phyloP scores from a whole-genome alignment of 495 filamentous ascomycete species.

The Aspergillus kassunensis region DNA sequence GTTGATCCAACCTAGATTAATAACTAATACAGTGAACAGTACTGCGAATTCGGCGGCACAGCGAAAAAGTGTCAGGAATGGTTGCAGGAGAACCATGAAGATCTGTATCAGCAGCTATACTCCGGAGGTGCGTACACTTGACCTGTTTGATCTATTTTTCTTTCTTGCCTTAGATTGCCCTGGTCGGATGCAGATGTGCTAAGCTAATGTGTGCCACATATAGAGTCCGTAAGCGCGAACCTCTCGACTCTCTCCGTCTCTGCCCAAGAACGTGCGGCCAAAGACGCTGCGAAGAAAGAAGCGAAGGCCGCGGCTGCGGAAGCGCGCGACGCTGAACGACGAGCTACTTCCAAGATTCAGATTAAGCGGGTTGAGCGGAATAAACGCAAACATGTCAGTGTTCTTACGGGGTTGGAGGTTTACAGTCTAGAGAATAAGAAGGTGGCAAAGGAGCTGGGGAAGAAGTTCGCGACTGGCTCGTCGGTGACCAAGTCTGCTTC shows the following conservation, averaged over 20 bases:
- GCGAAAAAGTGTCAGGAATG: conserved; percentile 97
- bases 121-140: conserved; percentile 62
- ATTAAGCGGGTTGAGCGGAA: conserved; percentile 98
- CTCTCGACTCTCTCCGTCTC: conserved; percentile 81
- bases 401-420: conserved; percentile 81
- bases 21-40: conserved; percentile 50
- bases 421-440: conserved; percentile 94
- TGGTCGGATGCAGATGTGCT: too few relatives aligned
- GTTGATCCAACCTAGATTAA: too few relatives aligned
- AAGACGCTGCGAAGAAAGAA: conserved; percentile 91
- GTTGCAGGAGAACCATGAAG: conserved; percentile 71
- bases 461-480: conserved; percentile 79
- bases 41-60: conserved; percentile 98
- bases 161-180: background rate
- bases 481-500: conserved; percentile 83
- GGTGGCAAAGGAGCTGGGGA: conserved; percentile 50
- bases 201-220: too few relatives aligned
- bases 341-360: conserved; percentile 72
- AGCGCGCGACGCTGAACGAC: conserved; percentile 69
- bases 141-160: background rate
- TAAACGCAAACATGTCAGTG: conserved; percentile 94
- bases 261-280: conserved; percentile 86
- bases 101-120: conserved; percentile 74
- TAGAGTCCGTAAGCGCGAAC: conserved; percentile 80
- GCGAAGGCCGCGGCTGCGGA: conserved; percentile 85